Conservation (phyloP, 176 grass and related monocot genomes). For the Secale cereale region DNA sequence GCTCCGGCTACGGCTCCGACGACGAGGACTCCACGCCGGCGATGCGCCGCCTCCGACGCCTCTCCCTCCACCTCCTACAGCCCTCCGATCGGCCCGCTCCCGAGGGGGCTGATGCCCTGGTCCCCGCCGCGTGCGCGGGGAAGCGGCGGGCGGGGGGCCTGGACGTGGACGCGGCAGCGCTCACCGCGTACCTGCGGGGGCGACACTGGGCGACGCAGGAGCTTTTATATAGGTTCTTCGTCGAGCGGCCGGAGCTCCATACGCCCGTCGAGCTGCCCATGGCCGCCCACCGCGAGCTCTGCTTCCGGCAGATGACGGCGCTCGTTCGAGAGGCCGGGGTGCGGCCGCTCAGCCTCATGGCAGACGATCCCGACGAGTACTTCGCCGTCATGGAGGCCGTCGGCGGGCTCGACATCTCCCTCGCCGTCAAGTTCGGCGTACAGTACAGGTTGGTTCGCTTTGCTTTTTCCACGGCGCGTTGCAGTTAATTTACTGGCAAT, state of each 20-base stretch:
- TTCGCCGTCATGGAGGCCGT: conserved; percentile 86
- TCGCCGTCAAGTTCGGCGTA: conserved; percentile 87
- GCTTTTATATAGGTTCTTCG: conserved; percentile 65
- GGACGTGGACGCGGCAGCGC: conserved; percentile 44
- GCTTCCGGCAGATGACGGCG: conserved; percentile 70
- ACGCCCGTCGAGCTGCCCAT: conserved; percentile 81
- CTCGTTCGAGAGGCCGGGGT: conserved; percentile 82
- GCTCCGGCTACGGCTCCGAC: neutral
- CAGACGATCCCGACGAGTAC: conserved; percentile 51
- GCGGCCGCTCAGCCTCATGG: conserved; percentile 67
- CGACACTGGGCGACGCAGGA: conserved; percentile 51
- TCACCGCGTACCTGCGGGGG: conserved; percentile 48
- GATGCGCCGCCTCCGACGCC: conserved; percentile 47
- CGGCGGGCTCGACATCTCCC: conserved; percentile 81
- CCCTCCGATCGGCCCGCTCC: conserved; percentile 14
- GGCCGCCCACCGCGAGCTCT: conserved; percentile 76
- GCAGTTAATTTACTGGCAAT: neutral
- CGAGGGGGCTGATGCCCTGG: neutral
- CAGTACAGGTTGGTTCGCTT: conserved; percentile 66
- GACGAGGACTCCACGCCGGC: conserved; percentile 6
- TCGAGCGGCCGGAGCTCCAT: conserved; percentile 62
- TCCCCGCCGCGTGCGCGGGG: conserved; percentile 48
- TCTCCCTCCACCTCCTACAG: conserved; percentile 58
- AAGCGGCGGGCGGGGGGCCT: conserved; percentile 22
- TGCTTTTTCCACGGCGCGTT: neutral